Base-by-base conservation (phyloP, 306 rosid species). In the Boehmeria nivea region DNA sequence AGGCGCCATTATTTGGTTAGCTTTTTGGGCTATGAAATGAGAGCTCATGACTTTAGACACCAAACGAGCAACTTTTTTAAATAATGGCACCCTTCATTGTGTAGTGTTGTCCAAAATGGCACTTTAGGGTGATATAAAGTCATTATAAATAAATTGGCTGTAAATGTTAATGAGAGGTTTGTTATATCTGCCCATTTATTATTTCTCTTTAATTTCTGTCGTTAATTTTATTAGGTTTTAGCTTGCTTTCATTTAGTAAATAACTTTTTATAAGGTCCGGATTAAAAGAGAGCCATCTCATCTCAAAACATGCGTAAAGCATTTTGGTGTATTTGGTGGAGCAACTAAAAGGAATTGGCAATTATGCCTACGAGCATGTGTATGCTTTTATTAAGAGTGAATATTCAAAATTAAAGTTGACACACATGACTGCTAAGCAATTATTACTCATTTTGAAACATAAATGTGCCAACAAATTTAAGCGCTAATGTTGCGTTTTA, bases 271-370 rank as follows among this genome's bases (percentile, higher is more conserved):
- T 26, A 51, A 8, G 19, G 17, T 33, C 20, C 51, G 2, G 16
- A 54, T 34, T 19, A 18, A 54, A 31, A 18, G 25, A 8, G 23
- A 51, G 43, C n/a, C 7, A 10, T 33, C 24, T 15, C 4, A 19
- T 47, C 53, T 16, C 54, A 19, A 51, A 25, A 25, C 44, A 54
- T 36, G 59, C 45, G n/a, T 54, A 54, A 54, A 54, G 59, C 59
- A 34, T 54, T 54, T 54, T 31, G 16, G 16, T 54, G 59, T 28
- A 31, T 54, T 54, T 18, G 44, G 56, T 51, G 10, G 39, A 26
- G 16, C 56, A 7, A 51, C 38, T 25, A 51, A 51, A 27, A 15
- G 19, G 21, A 27, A 14, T 50, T 27, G 39, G 39, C 22, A 25
- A 25, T 51, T 24, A 51, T 51, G 37, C 24, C 38, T 25, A 6